These are phyloP conservation scores for Penicillium sp. DNA, from an alignment of 2,329 filamentous ascomycete species.

Conservation along the genomic window DNA sequence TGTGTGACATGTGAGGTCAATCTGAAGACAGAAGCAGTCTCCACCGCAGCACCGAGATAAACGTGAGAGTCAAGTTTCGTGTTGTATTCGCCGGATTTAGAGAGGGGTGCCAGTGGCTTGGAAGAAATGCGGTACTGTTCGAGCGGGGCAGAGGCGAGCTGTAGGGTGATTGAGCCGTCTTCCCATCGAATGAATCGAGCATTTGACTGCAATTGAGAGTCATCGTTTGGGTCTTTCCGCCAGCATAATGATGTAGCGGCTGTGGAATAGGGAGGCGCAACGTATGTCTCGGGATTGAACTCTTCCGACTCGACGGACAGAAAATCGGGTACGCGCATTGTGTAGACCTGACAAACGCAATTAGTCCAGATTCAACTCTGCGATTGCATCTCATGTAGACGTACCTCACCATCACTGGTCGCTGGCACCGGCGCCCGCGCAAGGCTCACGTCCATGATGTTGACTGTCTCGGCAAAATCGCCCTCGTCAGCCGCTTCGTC, in stretches of 20 bases:
- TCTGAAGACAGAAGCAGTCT: slow-evolving; percentile 55
- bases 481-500: slow-evolving; percentile 42
- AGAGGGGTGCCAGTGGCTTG: slow-evolving; percentile 55
- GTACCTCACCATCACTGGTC: slow-evolving; percentile 41
- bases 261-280: slow-evolving; percentile 58
- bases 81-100: slow-evolving; percentile 50
- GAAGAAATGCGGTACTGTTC: slow-evolving; percentile 58
- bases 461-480: slow-evolving; percentile 46
- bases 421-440: slow-evolving; percentile 56
- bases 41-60: slow-evolving; percentile 58
- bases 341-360: slow-evolving; percentile 48
- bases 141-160: slow-evolving; percentile 58
- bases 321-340: slow-evolving; percentile 61
- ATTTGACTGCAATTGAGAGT: slow-evolving; percentile 58
- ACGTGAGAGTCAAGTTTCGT: slow-evolving; percentile 58
- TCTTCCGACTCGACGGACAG: slow-evolving; percentile 58
- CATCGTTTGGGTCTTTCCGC: slow-evolving; percentile 59
- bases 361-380: slow-evolving; percentile 4
- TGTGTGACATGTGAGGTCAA: slow-evolving; percentile 61
- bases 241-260: slow-evolving; percentile 62
- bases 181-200: slow-evolving; percentile 63
- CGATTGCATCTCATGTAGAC: not conserved
- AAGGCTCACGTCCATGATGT: slow-evolving; percentile 53
- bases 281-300: slow-evolving; percentile 59
- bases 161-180: slow-evolving; percentile 62